Conservation (phyloP, 331 rosid genomes). For the Erythrophleum ivorense region DNA sequence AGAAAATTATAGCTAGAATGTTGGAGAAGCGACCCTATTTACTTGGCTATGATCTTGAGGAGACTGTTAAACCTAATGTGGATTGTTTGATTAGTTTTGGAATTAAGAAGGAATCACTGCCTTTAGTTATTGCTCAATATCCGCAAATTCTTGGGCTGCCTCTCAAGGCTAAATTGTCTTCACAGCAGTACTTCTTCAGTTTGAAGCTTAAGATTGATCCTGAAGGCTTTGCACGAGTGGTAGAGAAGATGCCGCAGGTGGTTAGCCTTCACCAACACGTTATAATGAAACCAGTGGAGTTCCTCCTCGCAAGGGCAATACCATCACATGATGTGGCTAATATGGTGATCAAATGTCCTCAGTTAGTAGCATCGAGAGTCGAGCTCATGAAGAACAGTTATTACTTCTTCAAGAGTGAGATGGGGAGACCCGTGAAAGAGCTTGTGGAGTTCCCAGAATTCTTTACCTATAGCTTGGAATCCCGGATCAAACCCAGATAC, state of each 20-base stretch:
- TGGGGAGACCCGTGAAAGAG: slow-evolving; percentile 52
- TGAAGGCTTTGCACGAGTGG: slow-evolving; percentile 54
- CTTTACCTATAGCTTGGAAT: slow-evolving; percentile 59
- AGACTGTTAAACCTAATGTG: slow-evolving; percentile 78
- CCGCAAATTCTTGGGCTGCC: slow-evolving; percentile 27
- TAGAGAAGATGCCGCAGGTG: slow-evolving; percentile 59
- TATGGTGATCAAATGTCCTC: slow-evolving; percentile 56
- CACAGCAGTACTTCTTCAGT: slow-evolving; percentile 54
- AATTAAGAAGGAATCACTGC: slow-evolving; percentile 15
- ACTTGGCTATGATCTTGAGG: slow-evolving; percentile 77
- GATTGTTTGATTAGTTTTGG: slow-evolving; percentile 60
- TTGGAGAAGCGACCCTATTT: slow-evolving; percentile 82
- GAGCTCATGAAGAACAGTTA: slow-evolving; percentile 56
- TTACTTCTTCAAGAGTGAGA: slow-evolving; percentile 58
- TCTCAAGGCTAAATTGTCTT: slow-evolving; percentile 41
- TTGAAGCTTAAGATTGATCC: slow-evolving; percentile 60
- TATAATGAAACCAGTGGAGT: slow-evolving; percentile 55
- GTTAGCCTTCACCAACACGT: slow-evolving; percentile 56
- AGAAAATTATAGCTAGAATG: slow-evolving; percentile 78
- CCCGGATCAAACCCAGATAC: slow-evolving; percentile 56
- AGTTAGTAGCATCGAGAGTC: slow-evolving; percentile 47
- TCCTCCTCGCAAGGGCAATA: slow-evolving; percentile 49
- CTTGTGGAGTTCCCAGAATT: slow-evolving; percentile 58
- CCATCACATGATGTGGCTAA: slow-evolving; percentile 43
- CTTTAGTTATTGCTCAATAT: slow-evolving; percentile 24